Conservation (phyloP, 768 basidiomycete genomes). For the Calvatia gigantea region DNA sequence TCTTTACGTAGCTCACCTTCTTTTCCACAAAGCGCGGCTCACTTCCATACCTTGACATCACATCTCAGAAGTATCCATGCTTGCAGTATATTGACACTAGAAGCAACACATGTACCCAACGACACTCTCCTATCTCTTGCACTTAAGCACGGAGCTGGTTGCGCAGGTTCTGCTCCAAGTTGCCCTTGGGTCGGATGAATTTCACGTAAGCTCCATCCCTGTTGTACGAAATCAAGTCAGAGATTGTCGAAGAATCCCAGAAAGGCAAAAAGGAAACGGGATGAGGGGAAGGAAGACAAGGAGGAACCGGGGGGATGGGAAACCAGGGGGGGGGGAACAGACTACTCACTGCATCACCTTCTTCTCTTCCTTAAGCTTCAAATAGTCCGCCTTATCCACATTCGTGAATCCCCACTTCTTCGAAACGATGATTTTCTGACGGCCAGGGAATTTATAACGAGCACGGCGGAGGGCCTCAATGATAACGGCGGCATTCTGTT, state of each 20-base stretch:
- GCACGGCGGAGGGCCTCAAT: slow-evolving; percentile 97
- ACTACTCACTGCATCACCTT: slow-evolving; percentile 77
- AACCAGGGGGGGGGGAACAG: not conserved
- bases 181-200: slow-evolving; percentile 87
- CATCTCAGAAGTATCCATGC: not conserved
- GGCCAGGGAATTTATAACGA: slow-evolving; percentile 99
- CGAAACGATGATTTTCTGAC: slow-evolving; percentile 94
- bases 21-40: not conserved
- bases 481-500: slow-evolving; percentile 80
- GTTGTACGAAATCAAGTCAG: too few relatives aligned
- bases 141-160: slow-evolving; percentile 73
- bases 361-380: slow-evolving; percentile 86
- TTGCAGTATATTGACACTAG: slow-evolving; percentile 1
- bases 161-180: slow-evolving; percentile 80
- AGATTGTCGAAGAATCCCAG: too few relatives aligned
- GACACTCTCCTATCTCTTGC: slow-evolving; percentile 13
- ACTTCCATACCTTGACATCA: not conserved
- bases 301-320: too few relatives aligned
- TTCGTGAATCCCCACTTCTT: slow-evolving; percentile 99
- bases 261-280: too few relatives aligned
- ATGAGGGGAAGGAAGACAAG: too few relatives aligned
- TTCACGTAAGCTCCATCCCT: slow-evolving; percentile 96
- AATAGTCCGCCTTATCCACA: slow-evolving; percentile 86
- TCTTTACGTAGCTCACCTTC: slow-evolving; percentile 5
- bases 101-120: not conserved